Base-by-base conservation (phyloP, 352 stramenopile genomes). In the Globisporangium canariense region DNA sequence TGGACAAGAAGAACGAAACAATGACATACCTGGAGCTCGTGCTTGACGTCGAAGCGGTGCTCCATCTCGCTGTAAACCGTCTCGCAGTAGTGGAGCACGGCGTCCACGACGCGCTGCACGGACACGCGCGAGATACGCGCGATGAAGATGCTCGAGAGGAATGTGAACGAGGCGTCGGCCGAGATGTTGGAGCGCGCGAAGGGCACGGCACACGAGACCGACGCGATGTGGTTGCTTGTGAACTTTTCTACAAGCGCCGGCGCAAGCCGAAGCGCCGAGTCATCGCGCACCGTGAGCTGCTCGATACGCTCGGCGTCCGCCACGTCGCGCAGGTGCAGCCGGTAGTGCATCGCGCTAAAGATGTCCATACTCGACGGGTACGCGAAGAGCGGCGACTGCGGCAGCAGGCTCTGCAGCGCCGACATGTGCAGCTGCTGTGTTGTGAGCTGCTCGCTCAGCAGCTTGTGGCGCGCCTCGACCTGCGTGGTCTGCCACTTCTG, bases 121-220 rank as follows among this genome's bases (percentile, higher is more conserved):
- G 77, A 70, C 22, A 70, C 58, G 49, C 76, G 66, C 18, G 70
- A 72, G 18, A 89, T 65, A 28, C 75, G 65, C 32, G 71, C 73
- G 10, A 87, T 65, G 53, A 87, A 62, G 25, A 87, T 68, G 40
- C 74, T 87, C 46, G 74, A 76, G 55, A 87, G 64, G 66, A 75
- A 86, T 14, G 79, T 87, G 65, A 67, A 71, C n/a, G 68, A 60
- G 2, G 69, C 69, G 38, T 83, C 76, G 9, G 75, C 79, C 41
- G 78, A 81, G 66, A 89, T 74, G 57, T 70, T 84, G 28, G 76
- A 81, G 66, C 84, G 74, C 22, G 74, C 75, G 36, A 83, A 89
- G 22, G 78, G 76, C 50, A 70, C 80, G 34, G 41, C 57, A n/a
- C 60, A 46, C 1, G 74, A 69, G 10, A 64, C 62, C 14, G 65